Conservation (phyloP, 1,284 basidiomycete species). For the Dichomitus squalens region DNA sequence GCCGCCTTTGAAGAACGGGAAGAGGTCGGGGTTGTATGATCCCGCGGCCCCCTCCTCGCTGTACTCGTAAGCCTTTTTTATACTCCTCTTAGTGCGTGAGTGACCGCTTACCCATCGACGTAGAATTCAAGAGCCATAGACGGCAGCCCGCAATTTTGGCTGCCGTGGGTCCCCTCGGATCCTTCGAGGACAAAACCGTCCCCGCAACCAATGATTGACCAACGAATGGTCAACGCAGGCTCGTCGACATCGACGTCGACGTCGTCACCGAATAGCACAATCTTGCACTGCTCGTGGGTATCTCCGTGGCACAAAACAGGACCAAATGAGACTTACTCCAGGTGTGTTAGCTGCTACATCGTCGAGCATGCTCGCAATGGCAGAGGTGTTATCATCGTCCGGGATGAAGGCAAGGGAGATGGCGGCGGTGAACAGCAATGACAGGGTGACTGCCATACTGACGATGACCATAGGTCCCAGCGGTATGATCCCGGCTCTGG, state of each 20-base stretch:
- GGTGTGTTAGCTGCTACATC: constrained; percentile 43
- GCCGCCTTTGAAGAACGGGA: constrained; percentile 44
- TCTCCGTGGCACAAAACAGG: background rate
- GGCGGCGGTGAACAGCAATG: constrained; percentile 50
- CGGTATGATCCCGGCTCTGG: constrained; percentile 35
- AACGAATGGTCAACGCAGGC: constrained; percentile 55
- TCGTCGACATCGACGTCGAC: constrained; percentile 63
- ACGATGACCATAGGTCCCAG: constrained; percentile 44
- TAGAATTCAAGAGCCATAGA: constrained; percentile 44
- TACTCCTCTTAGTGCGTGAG: background rate
- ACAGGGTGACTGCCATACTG: constrained; percentile 40
- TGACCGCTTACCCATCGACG: constrained; percentile 51
- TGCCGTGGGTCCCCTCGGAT: constrained; percentile 52
- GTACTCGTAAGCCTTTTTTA: background rate
- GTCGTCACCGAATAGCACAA: constrained; percentile 56
- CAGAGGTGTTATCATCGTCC: constrained; percentile 42
- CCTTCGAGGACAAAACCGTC: constrained; percentile 45
- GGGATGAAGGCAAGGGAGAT: constrained; percentile 54
- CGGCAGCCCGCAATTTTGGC: constrained; percentile 49
- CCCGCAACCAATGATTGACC: constrained; percentile 61
- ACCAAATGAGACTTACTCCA: constrained; percentile 41
- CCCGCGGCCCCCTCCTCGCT: constrained; percentile 33
- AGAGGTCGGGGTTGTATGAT: constrained; percentile 47
- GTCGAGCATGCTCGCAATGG: constrained; percentile 46
- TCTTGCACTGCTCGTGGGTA: constrained; percentile 31